Percentiles rank a stretch among this genome's conserved stretches.
Conservation (phyloP, 2,329 filamentous ascomycete species). For the Zymoseptoria tritici region DNA sequence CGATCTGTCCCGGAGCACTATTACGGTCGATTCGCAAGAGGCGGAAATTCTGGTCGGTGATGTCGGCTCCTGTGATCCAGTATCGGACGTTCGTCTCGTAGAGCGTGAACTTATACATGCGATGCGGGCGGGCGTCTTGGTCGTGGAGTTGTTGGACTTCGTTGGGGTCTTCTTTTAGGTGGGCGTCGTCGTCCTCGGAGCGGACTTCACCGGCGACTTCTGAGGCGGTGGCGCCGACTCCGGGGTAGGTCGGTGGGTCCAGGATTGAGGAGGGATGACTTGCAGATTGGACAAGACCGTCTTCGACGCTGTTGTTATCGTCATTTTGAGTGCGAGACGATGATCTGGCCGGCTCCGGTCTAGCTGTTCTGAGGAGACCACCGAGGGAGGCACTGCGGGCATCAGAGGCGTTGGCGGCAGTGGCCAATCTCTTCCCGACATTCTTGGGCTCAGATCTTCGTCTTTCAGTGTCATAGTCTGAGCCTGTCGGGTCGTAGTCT, state of each 20-base stretch:
- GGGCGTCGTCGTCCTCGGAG: slow-evolving; percentile 15
- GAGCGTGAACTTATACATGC: slow-evolving; percentile 93
- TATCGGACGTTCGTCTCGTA: slow-evolving; percentile 92
- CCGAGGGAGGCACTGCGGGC: neutral
- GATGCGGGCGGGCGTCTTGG: slow-evolving; percentile 17
- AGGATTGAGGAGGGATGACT: slow-evolving; percentile 2
- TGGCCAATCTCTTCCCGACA: slow-evolving; percentile 2
- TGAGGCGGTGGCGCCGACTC: slow-evolving; percentile 24
- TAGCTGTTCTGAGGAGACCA: slow-evolving; percentile 1
- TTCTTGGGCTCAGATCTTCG: slow-evolving; percentile 8
- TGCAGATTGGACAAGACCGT: neutral
- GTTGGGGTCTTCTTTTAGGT: slow-evolving; percentile 15
- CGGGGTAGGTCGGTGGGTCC: slow-evolving; percentile 20
- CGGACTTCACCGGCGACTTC: slow-evolving; percentile 19
- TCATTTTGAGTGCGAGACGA: slow-evolving; percentile 1
- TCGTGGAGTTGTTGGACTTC: slow-evolving; percentile 10
- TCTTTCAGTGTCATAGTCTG: slow-evolving; percentile 13
- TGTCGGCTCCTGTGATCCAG: slow-evolving; percentile 88
- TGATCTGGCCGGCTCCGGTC: slow-evolving; percentile 1
- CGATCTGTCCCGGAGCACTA: slow-evolving; percentile 68
- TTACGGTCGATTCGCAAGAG: slow-evolving; percentile 94
- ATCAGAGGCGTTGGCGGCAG: neutral
- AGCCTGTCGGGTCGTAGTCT: slow-evolving; percentile 18
- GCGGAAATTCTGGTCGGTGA: slow-evolving; percentile 79
- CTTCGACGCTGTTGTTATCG: slow-evolving; percentile 9